phyloP scores from a whole-genome alignment of 495 filamentous ascomycete genomes.

The Neurospora sp. region DNA sequence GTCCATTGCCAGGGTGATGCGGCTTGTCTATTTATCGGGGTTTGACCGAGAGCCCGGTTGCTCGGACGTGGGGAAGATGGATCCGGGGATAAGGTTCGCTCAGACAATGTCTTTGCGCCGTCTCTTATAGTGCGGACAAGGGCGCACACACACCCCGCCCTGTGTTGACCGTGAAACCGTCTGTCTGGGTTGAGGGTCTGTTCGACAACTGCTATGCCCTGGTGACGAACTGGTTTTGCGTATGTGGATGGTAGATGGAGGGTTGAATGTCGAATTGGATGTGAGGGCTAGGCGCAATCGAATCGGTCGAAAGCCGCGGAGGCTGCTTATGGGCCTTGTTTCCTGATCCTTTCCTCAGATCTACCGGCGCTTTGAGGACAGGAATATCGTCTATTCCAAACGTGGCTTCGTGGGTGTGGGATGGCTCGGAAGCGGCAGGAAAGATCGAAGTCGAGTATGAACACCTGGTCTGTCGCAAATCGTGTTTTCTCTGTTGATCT shows the following conservation, averaged over 20 bases:
- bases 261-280: neutral
- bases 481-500: neutral
- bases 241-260: neutral
- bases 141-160: neutral
- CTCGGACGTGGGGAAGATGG: neutral
- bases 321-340: neutral
- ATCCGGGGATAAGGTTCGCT: neutral
- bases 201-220: neutral
- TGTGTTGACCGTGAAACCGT: neutral
- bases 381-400: neutral
- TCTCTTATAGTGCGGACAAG: neutral
- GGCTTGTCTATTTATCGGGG: neutral
- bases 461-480: neutral
- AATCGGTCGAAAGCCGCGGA: neutral
- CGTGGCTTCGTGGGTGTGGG: neutral
- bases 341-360: neutral
- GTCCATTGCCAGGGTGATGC: conserved; percentile 9
- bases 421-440: neutral
- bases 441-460: neutral
- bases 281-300: neutral
- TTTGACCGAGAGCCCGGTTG: neutral
- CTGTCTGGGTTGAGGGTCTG: neutral
- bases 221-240: neutral
- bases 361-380: neutral
- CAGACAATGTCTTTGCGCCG: neutral